Percentiles rank a stretch among this genome's conserved stretches.
Conservation (phyloP, 768 basidiomycete genomes). For the Collybia sordida region DNA sequence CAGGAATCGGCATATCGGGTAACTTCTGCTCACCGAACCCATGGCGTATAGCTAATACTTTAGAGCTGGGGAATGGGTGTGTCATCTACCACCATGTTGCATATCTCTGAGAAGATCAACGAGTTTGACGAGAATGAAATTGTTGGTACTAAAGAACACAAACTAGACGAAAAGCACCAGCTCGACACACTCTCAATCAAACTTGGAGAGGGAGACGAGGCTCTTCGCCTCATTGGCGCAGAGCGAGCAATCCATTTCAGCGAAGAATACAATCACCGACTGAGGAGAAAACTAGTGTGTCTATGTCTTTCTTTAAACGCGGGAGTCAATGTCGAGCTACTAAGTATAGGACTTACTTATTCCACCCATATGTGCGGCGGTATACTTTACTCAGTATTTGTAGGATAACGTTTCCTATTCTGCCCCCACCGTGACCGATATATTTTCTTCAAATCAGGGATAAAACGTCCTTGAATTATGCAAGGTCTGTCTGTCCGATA, state of each 20-base stretch:
- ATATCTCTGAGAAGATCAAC: slow-evolving; percentile 26
- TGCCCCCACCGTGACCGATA: background rate
- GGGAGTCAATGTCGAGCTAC: background rate
- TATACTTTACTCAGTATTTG: slow-evolving; percentile 71
- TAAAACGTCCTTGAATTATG: slow-evolving; percentile 70
- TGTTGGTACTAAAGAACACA: too few species aligned
- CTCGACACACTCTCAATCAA: slow-evolving; percentile 24
- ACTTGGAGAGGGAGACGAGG: slow-evolving; percentile 53
- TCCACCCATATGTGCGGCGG: slow-evolving; percentile 57
- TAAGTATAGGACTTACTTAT: slow-evolving; percentile 45
- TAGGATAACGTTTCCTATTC: slow-evolving; percentile 23
- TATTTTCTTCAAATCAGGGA: slow-evolving; percentile 38
- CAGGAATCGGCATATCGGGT: too few species aligned
- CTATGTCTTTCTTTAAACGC: background rate
- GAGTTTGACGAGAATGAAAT: background rate
- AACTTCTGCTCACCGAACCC: too few species aligned
- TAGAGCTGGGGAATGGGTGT: too few species aligned
- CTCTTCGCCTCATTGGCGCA: slow-evolving; percentile 56
- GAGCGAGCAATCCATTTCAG: slow-evolving; percentile 51
- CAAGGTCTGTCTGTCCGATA: slow-evolving; percentile 39
- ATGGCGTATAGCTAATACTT: too few species aligned
- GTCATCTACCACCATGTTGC: too few species aligned
- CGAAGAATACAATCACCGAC: slow-evolving; percentile 57
- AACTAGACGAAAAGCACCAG: background rate
- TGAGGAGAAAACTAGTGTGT: slow-evolving; percentile 59